A percentile compares a stretch with the other conserved stretches of the same genome.
Conservation (phyloP, 2,329 filamentous ascomycete genomes). For the Alternaria consortialis region DNA sequence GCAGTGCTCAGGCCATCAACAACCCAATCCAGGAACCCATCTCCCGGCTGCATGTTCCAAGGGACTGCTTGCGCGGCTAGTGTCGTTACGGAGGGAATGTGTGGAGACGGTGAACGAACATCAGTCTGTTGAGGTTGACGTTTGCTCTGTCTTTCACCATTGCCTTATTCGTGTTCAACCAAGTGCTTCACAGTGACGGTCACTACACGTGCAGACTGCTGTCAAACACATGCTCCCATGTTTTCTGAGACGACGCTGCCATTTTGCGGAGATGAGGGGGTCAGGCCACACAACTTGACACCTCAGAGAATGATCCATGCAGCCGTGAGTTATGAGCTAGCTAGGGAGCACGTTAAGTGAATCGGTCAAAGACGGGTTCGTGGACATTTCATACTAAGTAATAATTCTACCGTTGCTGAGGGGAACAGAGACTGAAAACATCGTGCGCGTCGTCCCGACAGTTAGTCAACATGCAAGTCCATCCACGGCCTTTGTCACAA, state of each 20-base stretch:
- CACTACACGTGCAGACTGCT: constrained; percentile 6
- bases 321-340: background rate
- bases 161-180: background rate
- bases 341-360: background rate
- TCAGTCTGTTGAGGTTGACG: background rate
- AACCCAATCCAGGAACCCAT: constrained; percentile 21
- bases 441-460: background rate
- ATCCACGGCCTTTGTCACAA: background rate
- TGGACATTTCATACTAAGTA: background rate
- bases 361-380: background rate
- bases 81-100: constrained; percentile 6
- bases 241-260: constrained; percentile 3
- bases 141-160: background rate
- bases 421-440: background rate
- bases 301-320: constrained; percentile 5
- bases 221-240: constrained; percentile 1
- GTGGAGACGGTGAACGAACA: constrained; percentile 1
- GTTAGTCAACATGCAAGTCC: background rate
- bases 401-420: background rate
- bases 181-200: background rate
- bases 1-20: constrained; percentile 26
- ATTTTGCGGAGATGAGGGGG: constrained; percentile 18
- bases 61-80: constrained; percentile 33
- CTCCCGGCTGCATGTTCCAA: constrained; percentile 23
- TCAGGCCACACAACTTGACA: constrained; percentile 16